These are phyloP conservation scores for Coniochaeta prunicola DNA, from an alignment of 2,329 filamentous ascomycete species.

Conservation along the genomic window DNA sequence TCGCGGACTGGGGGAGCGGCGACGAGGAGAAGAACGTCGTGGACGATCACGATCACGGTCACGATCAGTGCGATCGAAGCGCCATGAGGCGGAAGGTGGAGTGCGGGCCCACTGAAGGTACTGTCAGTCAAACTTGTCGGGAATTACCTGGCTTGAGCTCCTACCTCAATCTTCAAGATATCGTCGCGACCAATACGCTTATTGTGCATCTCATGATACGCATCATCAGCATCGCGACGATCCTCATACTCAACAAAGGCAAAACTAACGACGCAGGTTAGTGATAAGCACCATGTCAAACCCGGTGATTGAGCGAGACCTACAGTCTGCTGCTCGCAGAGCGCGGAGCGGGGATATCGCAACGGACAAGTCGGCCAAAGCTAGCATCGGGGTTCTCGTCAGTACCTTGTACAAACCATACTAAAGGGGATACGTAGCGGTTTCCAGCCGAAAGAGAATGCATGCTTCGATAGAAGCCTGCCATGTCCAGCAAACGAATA, in stretches of 20 bases:
- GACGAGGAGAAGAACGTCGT: slow-evolving; percentile 55
- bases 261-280: slow-evolving; percentile 51
- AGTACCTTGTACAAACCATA: slow-evolving; percentile 35
- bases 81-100: slow-evolving; percentile 95
- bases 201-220: slow-evolving; percentile 99
- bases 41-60: slow-evolving; percentile 39
- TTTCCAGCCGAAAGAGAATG: slow-evolving; percentile 11
- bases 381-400: slow-evolving; percentile 44
- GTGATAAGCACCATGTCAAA: background rate
- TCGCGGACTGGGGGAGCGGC: slow-evolving; percentile 70
- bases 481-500: slow-evolving; percentile 26
- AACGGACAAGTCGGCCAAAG: slow-evolving; percentile 95
- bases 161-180: slow-evolving; percentile 92
- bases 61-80: slow-evolving; percentile 62
- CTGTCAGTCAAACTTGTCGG: background rate
- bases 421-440: slow-evolving; percentile 4
- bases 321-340: slow-evolving; percentile 93
- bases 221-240: slow-evolving; percentile 95
- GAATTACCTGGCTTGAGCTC: background rate
- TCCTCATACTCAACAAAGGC: slow-evolving; percentile 99
- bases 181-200: slow-evolving; percentile 96
- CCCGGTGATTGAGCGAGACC: slow-evolving; percentile 34
- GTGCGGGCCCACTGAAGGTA: slow-evolving; percentile 83
- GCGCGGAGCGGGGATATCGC: slow-evolving; percentile 93
- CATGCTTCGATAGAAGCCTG: slow-evolving; percentile 12